Evolutionary conservation across 2,329 filamentous ascomycete genomes (phyloP).

Genomic region (Beauveria rudraprayagi): DNA sequence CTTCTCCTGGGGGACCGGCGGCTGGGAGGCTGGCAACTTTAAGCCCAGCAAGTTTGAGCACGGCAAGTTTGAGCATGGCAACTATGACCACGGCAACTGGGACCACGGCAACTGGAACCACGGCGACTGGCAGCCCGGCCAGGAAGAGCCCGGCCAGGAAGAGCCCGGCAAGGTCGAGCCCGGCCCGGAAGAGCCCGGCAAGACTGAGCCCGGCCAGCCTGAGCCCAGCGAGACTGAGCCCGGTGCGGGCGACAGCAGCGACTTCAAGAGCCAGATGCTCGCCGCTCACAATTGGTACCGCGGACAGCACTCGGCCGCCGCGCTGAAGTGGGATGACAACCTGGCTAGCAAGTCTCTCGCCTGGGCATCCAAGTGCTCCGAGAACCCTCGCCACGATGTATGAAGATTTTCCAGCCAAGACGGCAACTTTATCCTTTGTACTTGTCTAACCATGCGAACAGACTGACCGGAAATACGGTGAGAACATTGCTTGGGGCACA

Average conservation of each 20-base stretch:
- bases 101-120: too few relatives aligned
- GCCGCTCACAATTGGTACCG: slow-evolving; percentile 10
- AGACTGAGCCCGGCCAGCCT: too few relatives aligned
- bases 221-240: too few relatives aligned
- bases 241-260: background rate
- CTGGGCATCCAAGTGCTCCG: slow-evolving; percentile 5
- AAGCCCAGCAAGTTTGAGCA: too few relatives aligned
- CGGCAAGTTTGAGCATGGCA: too few relatives aligned
- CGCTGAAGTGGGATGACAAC: slow-evolving; percentile 1
- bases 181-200: too few relatives aligned
- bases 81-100: too few relatives aligned
- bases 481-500: slow-evolving; percentile 8
- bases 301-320: background rate
- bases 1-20: background rate
- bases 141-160: too few relatives aligned
- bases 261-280: slow-evolving; percentile 6
- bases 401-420: background rate
- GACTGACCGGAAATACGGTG: background rate
- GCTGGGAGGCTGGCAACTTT: background rate
- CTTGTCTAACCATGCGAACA: background rate
- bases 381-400: slow-evolving; percentile 6
- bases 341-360: background rate
- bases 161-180: too few relatives aligned
- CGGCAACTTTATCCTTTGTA: background rate
- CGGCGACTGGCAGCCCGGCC: too few relatives aligned